Percentiles rank a stretch among this genome's conserved stretches.
These are phyloP conservation scores for Leccinum imitatum DNA, from an alignment of 768 basidiomycete species.

Conservation along the genomic window DNA sequence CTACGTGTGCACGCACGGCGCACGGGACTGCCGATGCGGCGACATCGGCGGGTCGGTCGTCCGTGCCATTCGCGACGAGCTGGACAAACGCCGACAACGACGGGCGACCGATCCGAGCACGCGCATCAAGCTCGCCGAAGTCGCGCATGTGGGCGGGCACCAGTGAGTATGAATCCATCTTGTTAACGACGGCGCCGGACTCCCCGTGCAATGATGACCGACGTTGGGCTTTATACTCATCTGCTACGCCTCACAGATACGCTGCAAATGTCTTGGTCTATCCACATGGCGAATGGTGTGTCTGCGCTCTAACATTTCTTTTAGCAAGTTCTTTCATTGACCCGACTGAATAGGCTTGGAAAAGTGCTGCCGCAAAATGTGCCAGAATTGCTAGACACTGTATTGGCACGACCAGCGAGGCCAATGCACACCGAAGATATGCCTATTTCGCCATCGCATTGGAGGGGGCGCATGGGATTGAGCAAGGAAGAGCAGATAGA, in stretches of 20 bases:
- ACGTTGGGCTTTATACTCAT: neutral
- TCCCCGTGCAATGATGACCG: neutral
- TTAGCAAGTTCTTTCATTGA: neutral
- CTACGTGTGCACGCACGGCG: conserved; percentile 78
- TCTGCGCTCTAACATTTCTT: conserved; percentile 4
- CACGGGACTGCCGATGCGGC: conserved; percentile 79
- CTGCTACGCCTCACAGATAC: neutral
- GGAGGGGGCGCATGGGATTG: conserved; percentile 74
- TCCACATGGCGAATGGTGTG: conserved; percentile 73
- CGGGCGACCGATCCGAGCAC: conserved; percentile 28
- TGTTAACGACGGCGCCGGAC: neutral
- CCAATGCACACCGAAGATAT: conserved; percentile 30
- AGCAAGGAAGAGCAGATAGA: conserved; percentile 55
- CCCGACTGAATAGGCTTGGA: conserved; percentile 53
- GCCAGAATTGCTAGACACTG: conserved; percentile 47
- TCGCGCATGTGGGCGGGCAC: conserved; percentile 83
- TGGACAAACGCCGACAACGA: conserved; percentile 37
- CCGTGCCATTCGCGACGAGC: conserved; percentile 51
- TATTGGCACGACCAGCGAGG: conserved; percentile 33
- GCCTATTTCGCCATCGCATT: conserved; percentile 49
- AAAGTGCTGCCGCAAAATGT: conserved; percentile 57
- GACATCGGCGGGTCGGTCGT: conserved; percentile 60
- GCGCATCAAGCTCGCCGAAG: conserved; percentile 55
- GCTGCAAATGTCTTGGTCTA: conserved; percentile 63
- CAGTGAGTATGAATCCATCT: conserved; percentile 47